Evolutionary conservation across 129 eudicot species (phyloP), one percentile per base, ranked within the genome.

Genomic region (Oenanthe sinensis): DNA sequence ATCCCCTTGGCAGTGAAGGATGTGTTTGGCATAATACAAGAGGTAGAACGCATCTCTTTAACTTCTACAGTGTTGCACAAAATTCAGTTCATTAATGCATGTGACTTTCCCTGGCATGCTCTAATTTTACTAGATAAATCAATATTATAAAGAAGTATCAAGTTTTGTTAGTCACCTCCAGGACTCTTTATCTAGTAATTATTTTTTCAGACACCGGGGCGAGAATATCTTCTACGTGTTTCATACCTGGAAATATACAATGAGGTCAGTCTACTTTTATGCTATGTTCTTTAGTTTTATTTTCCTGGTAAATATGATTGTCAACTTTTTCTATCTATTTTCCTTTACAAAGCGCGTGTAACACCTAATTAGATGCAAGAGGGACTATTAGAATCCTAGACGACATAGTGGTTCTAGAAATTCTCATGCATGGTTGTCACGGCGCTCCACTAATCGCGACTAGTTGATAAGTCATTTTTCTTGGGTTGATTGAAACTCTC

Each of bases 1-100:
- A 93, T 93, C 75, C 97, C 97, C 3, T 85, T 90, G 91, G 97
- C 98, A n/a, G 85, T 93, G 81, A 93, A 93, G 91, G 97, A 93
- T 79, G 92, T 93, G 44, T 93, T 93, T 78, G 89, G 91, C 75
- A 93, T 91, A 30, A 93, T 93, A 82, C 98, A 93, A 83, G 98
- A 93, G 89, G 98, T 91, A 86, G 45, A n/a, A 82, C 49, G 20
- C 71, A 42, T 54, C 46, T 65, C 52, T 79, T 74, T 67, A 67
- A 33, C 72, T 67, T 62, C 4, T 28, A 65, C 42, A 67, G 8
- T 2, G 3, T 30, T 26, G 20, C 71, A 28, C 37, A 24, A 65
- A 65, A 28, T 9, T 9, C 10, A 67, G 43, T 65, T 65, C 6
- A 28, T 30, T 68, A 33, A 19, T 74, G 65, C 26, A 16, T 74